phyloP scores from a whole-genome alignment of 2,329 filamentous ascomycete genomes.

The Colletotrichum viniferum region DNA sequence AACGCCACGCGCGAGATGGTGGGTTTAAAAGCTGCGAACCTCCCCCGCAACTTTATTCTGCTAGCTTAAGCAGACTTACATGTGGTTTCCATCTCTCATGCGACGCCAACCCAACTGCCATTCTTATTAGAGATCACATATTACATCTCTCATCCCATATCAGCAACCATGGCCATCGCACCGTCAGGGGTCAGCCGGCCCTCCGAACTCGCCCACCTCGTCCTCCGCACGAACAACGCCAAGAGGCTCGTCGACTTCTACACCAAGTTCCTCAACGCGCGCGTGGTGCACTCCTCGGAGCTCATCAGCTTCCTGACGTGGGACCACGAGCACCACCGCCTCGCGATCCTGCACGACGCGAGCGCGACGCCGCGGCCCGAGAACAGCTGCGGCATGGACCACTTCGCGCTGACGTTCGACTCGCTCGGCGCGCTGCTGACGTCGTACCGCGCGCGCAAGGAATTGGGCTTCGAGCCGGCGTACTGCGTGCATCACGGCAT shows the following conservation, averaged over 20 bases:
- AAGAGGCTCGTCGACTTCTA: constrained; percentile 37
- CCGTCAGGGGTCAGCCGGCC: not conserved
- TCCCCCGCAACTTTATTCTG: not conserved
- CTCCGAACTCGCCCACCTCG: constrained; percentile 11
- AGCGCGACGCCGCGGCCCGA: constrained; percentile 24
- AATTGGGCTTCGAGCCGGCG: constrained; percentile 38
- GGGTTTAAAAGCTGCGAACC: not conserved
- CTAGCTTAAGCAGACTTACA: not conserved
- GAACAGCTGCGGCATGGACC: constrained; percentile 38
- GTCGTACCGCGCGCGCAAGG: constrained; percentile 40
- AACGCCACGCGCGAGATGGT: not conserved
- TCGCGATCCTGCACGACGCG: constrained; percentile 41
- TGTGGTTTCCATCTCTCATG: not conserved
- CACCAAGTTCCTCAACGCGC: constrained; percentile 38
- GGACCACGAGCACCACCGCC: constrained; percentile 53
- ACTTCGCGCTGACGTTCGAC: constrained; percentile 46
- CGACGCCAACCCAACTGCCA: not conserved
- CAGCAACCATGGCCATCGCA: not conserved
- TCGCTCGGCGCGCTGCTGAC: constrained; percentile 36
- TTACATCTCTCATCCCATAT: not conserved
- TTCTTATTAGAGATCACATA: not conserved
- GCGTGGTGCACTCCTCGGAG: constrained; percentile 27
- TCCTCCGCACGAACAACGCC: not conserved
- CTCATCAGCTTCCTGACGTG: constrained; percentile 43
- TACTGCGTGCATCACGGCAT: constrained; percentile 53